Conservation (phyloP, 1,284 basidiomycete genomes). For the Rhizoctonia solani region DNA sequence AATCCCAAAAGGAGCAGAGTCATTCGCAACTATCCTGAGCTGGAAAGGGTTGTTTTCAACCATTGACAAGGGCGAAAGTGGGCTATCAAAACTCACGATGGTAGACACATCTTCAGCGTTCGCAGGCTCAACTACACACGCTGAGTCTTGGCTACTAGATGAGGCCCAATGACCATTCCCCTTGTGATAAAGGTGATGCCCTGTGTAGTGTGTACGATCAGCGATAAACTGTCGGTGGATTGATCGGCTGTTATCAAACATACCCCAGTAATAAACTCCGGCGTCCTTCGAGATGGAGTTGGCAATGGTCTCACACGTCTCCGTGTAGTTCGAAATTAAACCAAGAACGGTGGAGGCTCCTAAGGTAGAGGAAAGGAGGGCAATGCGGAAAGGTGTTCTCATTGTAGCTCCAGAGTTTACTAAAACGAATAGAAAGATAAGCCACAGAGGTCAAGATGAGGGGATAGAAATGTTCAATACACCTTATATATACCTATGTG, state of each 20-base stretch:
- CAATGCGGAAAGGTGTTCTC: neutral
- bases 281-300: neutral
- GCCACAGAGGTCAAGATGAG: neutral
- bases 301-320: constrained; percentile 9
- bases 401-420: neutral
- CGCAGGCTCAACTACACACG: constrained; percentile 21
- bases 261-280: constrained; percentile 19
- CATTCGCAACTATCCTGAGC: constrained; percentile 8
- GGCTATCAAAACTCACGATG: neutral
- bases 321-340: neutral
- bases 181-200: constrained; percentile 6
- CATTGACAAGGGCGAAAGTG: neutral
- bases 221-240: neutral
- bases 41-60: too few species aligned
- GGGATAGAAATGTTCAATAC: too few species aligned
- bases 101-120: constrained; percentile 13
- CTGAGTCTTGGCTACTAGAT: constrained; percentile 4
- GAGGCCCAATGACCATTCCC: constrained; percentile 28
- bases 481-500: too few species aligned
- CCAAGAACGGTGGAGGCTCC: neutral
- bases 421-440: neutral
- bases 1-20: constrained; percentile 17
- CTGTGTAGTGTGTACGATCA: neutral
- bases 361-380: neutral
- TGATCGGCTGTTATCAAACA: too few species aligned